Conservation (phyloP, 306 rosid species). For the Fagus crenata region DNA sequence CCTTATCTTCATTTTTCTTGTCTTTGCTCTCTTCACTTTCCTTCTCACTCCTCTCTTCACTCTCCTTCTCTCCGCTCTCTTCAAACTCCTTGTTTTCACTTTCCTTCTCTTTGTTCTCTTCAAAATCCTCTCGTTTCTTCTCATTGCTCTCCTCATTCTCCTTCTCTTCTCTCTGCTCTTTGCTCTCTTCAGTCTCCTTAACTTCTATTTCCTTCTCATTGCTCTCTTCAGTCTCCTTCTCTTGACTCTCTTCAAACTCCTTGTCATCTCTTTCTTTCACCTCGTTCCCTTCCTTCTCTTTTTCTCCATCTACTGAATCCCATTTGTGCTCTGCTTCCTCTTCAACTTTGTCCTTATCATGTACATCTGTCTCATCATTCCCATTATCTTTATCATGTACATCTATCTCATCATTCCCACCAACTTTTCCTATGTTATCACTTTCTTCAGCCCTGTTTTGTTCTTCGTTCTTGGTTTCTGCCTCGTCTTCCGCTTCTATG, state of each 20-base stretch:
- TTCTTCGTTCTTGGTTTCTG: conserved; percentile 50
- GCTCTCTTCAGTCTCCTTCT: conserved; percentile 31
- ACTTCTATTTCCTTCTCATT: conserved; percentile 17
- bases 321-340: conserved; percentile 45
- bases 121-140: conserved; percentile 22
- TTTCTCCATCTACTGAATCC: conserved; percentile 45
- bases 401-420: conserved; percentile 33
- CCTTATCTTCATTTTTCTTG: conserved; percentile 11
- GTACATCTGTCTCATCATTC: conserved; percentile 32
- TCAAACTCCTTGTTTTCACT: conserved; percentile 21
- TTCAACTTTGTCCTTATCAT: conserved; percentile 35
- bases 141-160: background rate
- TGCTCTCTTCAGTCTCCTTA: conserved; percentile 5
- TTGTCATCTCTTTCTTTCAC: conserved; percentile 38
- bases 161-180: conserved; percentile 13
- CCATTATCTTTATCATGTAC: conserved; percentile 39
- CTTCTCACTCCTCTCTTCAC: background rate
- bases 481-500: conserved; percentile 68
- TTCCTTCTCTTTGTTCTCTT: conserved; percentile 31
- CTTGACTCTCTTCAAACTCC: conserved; percentile 35
- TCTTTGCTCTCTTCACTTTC: conserved; percentile 17
- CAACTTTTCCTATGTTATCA: conserved; percentile 22
- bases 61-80: conserved; percentile 4
- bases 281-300: conserved; percentile 34
- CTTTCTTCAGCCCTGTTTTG: conserved; percentile 32